Percentiles rank a stretch among this genome's conserved stretches.
Evolutionary conservation across 139 green algal genomes (phyloP).

Genomic region (Chlorella sp.): DNA sequence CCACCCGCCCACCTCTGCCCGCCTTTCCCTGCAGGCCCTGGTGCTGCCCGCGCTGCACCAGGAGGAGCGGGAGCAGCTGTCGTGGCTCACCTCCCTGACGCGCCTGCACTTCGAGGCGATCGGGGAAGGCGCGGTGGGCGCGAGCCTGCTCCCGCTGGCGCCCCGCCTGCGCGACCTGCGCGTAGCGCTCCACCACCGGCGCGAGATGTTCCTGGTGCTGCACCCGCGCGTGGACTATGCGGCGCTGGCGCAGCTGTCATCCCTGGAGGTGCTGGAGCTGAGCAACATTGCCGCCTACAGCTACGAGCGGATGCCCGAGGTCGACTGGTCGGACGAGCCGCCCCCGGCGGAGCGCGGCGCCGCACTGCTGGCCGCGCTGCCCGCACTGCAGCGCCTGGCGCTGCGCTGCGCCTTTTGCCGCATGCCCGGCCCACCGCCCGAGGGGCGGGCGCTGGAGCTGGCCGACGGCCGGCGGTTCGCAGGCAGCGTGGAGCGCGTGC

Average conservation of each 20-base stretch:
- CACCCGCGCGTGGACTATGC: constrained; percentile 2
- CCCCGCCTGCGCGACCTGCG: not conserved
- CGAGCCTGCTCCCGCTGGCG: not conserved
- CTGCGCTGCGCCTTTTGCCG: not conserved
- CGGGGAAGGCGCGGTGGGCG: constrained; percentile 3
- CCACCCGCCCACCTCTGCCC: not conserved
- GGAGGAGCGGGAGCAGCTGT: constrained; percentile 1
- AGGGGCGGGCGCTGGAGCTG: not conserved
- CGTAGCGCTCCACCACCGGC: not conserved
- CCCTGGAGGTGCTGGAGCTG: not conserved
- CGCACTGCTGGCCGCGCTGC: not conserved
- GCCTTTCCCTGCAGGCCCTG: not conserved
- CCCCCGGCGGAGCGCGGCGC: not conserved
- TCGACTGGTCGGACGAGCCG: not conserved
- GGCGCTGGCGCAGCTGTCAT: not conserved
- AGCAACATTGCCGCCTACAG: not conserved
- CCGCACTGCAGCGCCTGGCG: not conserved
- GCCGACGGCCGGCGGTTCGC: not conserved
- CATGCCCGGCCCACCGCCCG: not conserved
- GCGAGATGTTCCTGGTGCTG: constrained; percentile 10
- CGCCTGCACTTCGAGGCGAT: constrained; percentile 22
- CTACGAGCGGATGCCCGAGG: not conserved
- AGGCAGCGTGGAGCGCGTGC: not conserved
- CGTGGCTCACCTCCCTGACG: constrained; percentile 14
- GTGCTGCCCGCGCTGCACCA: constrained; percentile 1